Percentiles rank a stretch among this genome's conserved stretches.
Evolutionary conservation across 441 rosid genomes (phyloP).

Genomic region (Euphorbia celastroides): DNA sequence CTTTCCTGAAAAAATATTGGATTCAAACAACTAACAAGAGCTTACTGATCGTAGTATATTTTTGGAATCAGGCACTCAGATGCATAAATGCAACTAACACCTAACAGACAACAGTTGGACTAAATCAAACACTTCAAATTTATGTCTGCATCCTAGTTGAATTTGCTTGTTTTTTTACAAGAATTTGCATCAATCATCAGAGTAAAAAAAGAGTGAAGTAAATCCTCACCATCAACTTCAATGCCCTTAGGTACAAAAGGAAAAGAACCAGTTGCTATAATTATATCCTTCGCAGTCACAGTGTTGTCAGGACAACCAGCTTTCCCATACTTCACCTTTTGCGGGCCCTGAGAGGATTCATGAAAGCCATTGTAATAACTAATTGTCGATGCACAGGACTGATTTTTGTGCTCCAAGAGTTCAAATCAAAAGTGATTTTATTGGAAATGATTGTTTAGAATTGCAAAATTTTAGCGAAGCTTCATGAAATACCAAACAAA

Average conservation of each 20-base stretch:
- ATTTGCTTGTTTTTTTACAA: not conserved
- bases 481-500: not conserved
- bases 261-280: constrained; percentile 95
- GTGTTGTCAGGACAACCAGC: constrained; percentile 45
- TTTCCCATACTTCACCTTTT: constrained; percentile 82
- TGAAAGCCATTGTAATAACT: not conserved
- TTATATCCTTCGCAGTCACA: constrained; percentile 71
- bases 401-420: not conserved
- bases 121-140: not conserved
- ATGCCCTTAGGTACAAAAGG: constrained; percentile 97
- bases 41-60: not conserved
- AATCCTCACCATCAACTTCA: constrained; percentile 80
- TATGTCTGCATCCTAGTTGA: not conserved
- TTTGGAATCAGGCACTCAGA: not conserved
- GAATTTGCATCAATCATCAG: not conserved
- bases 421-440: not conserved
- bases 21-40: constrained; percentile 3
- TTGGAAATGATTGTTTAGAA: not conserved
- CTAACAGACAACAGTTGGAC: not conserved
- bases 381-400: not conserved
- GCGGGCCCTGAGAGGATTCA: constrained; percentile 63
- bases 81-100: not conserved
- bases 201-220: not conserved
- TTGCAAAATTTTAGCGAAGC: not conserved
- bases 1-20: not conserved